Evolutionary conservation across 2,329 filamentous ascomycete genomes (phyloP).

Genomic region (Penicillium vulpinum): DNA sequence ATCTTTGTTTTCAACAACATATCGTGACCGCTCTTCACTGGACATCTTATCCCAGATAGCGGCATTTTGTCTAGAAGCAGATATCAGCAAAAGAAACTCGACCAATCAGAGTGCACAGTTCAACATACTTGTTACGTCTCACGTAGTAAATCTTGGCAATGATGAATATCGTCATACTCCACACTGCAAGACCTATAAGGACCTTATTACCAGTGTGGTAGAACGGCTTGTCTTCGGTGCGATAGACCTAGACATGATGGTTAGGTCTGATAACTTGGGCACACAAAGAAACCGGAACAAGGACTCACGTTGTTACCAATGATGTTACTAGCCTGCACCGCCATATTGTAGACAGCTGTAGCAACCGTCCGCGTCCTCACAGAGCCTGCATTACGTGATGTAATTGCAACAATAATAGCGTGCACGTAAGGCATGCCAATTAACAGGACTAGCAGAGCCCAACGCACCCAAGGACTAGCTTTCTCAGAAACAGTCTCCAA

Average conservation of each 20-base stretch:
- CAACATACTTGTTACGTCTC: slow-evolving; percentile 41
- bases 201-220: slow-evolving; percentile 61
- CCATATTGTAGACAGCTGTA: slow-evolving; percentile 50
- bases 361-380: slow-evolving; percentile 47
- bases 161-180: slow-evolving; percentile 54
- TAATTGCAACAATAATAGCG: slow-evolving; percentile 52
- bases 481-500: slow-evolving; percentile 51
- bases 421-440: slow-evolving; percentile 61
- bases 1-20: slow-evolving; percentile 41
- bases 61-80: slow-evolving; percentile 30
- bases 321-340: slow-evolving; percentile 45
- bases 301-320: slow-evolving; percentile 40
- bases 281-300: not conserved
- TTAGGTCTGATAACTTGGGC: not conserved
- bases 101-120: not conserved
- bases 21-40: slow-evolving; percentile 38
- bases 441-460: slow-evolving; percentile 53
- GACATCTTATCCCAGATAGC: slow-evolving; percentile 44
- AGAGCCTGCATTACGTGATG: slow-evolving; percentile 45
- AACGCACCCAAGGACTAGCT: slow-evolving; percentile 55
- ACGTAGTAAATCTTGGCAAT: slow-evolving; percentile 44
- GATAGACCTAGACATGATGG: slow-evolving; percentile 52
- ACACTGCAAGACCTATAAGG: slow-evolving; percentile 54
- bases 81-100: slow-evolving; percentile 2
- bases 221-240: slow-evolving; percentile 56